Evolutionary conservation across 495 filamentous ascomycete species (phyloP).

Genomic region (Aspergillus incahuasiensis): DNA sequence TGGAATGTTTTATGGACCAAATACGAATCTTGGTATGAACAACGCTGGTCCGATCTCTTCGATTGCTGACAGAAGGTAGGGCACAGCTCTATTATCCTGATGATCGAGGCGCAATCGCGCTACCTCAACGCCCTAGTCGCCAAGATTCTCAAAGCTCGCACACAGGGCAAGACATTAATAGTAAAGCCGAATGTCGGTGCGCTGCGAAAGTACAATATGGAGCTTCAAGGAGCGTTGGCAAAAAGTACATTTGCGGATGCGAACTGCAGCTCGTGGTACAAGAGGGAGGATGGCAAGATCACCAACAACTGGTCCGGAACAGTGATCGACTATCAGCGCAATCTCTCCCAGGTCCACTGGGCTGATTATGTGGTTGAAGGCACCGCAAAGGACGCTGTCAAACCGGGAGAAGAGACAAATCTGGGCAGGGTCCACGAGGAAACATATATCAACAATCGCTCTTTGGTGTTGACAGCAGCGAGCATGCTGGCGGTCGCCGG

Average conservation of each 20-base stretch:
- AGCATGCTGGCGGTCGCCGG: conserved; percentile 6
- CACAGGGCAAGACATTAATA: conserved; percentile 31
- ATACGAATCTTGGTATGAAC: conserved; percentile 48
- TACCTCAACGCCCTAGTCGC: conserved; percentile 47
- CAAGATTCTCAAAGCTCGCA: conserved; percentile 33
- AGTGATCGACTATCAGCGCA: conserved; percentile 47
- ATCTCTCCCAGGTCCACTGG: conserved; percentile 42
- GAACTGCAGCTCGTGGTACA: conserved; percentile 55
- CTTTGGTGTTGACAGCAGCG: neutral
- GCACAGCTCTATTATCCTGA: conserved; percentile 53
- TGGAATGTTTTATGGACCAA: conserved; percentile 54
- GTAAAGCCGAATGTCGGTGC: conserved; percentile 33
- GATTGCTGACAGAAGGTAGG: conserved; percentile 15
- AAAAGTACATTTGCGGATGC: conserved; percentile 48
- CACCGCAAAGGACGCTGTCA: conserved; percentile 26
- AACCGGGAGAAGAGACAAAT: conserved; percentile 28
- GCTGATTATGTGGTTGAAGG: conserved; percentile 43
- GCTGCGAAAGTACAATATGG: conserved; percentile 40
- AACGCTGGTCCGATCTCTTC: neutral
- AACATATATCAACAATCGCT: conserved; percentile 8
- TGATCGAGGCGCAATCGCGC: conserved; percentile 55
- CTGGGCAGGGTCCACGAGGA: conserved; percentile 34
- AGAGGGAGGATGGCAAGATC: conserved; percentile 46
- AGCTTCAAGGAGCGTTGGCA: conserved; percentile 40
- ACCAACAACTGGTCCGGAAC: conserved; percentile 55